Conservation (phyloP, 2,329 filamentous ascomycete species). For the Colletotrichum endophyticum region DNA sequence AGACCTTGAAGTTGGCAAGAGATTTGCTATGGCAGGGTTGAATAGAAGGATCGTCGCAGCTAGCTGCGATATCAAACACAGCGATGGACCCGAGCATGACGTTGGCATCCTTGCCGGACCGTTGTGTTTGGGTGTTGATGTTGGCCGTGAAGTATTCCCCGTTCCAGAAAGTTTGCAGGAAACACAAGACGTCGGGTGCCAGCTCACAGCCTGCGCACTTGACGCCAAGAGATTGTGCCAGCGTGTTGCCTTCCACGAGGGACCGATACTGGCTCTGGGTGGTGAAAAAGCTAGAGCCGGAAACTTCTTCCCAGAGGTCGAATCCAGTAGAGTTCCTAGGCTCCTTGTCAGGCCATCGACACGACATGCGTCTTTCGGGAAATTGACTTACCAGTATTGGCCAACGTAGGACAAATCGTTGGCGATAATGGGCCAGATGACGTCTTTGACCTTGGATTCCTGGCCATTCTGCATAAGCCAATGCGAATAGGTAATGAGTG, state of each 20-base stretch:
- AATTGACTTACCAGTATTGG: slow-evolving; percentile 46
- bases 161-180: slow-evolving; percentile 63
- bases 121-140: slow-evolving; percentile 46
- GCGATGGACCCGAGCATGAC: slow-evolving; percentile 52
- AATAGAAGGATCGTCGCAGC: slow-evolving; percentile 58
- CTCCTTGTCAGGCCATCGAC: neutral
- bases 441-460: slow-evolving; percentile 39
- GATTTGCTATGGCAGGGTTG: slow-evolving; percentile 58
- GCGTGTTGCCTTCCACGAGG: slow-evolving; percentile 48
- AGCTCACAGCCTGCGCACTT: slow-evolving; percentile 55
- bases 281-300: slow-evolving; percentile 64
- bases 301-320: slow-evolving; percentile 67
- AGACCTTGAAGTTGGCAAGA: slow-evolving; percentile 61
- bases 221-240: slow-evolving; percentile 55
- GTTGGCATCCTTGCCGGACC: slow-evolving; percentile 62
- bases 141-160: slow-evolving; percentile 60
- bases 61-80: slow-evolving; percentile 54
- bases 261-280: slow-evolving; percentile 60
- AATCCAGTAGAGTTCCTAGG: slow-evolving; percentile 56
- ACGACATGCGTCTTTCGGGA: neutral
- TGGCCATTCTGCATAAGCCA: slow-evolving; percentile 53
- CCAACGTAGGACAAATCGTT: slow-evolving; percentile 63
- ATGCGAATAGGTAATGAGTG: slow-evolving; percentile 58
- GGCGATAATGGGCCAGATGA: slow-evolving; percentile 59
- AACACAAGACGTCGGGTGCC: slow-evolving; percentile 56